A percentile compares a stretch with the other conserved stretches of the same genome.
phyloP scores from a whole-genome alignment of 179 eudicot species.

The Sideroxylon spinosum region DNA sequence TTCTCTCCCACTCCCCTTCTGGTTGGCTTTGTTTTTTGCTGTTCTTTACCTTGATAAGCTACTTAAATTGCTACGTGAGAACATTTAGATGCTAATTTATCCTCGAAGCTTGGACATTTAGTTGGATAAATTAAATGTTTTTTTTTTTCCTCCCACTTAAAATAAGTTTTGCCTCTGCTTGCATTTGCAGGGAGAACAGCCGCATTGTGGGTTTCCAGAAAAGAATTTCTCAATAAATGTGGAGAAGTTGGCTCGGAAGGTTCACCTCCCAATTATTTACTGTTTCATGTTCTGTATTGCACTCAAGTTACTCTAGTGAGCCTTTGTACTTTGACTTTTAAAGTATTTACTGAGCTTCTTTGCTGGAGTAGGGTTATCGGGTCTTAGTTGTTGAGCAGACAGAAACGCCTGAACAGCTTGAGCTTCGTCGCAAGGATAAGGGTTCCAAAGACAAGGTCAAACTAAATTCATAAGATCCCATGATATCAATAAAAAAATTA shows the following conservation, averaged over 20 bases:
- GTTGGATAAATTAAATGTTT: neutral
- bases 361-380: constrained; percentile 72
- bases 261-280: constrained; percentile 21
- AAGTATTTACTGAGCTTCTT: constrained; percentile 12
- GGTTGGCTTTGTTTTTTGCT: neutral
- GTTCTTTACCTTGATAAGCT: neutral
- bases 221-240: constrained; percentile 72
- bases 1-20: neutral
- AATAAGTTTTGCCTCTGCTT: constrained; percentile 6
- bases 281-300: constrained; percentile 3
- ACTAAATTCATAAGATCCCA: constrained; percentile 1
- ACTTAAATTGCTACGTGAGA: neutral
- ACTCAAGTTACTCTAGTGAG: neutral
- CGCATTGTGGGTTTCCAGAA: constrained; percentile 99
- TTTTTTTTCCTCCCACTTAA: neutral
- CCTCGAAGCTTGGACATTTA: neutral
- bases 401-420: constrained; percentile 96
- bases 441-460: constrained; percentile 94
- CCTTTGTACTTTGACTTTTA: neutral
- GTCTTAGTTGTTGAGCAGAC: constrained; percentile 98
- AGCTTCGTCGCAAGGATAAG: constrained; percentile 68
- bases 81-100: neutral
- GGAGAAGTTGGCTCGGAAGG: constrained; percentile 94
- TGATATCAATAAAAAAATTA: neutral
- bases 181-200: constrained; percentile 81